Base-by-base conservation (phyloP, 2,329 filamentous ascomycete species). In the Sclerotinia nivalis region DNA sequence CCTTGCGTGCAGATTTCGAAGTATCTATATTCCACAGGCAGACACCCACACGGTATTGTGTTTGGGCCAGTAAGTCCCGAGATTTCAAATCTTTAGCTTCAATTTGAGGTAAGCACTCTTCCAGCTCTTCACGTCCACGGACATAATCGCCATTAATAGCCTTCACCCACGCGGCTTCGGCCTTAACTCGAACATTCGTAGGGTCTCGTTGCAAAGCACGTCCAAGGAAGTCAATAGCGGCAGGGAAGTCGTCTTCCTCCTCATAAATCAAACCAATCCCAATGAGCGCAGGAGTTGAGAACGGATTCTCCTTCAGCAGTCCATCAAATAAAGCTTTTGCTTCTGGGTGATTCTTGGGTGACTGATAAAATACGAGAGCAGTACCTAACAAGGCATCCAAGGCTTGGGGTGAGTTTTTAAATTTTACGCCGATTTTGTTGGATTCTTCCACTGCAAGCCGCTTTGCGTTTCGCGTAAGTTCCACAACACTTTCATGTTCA, bases 151-250 rank as follows among this genome's bases (percentile, higher is more conserved):
- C 93, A 75, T 89, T 91, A 20, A 97, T 85, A 13, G 93, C 92
- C 77, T 91, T 93, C 72, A 96, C 93, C 96, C 96, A 99, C 1
- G 93, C 95, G 25, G 93, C 88, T 80, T 99, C 96, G 22, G 91
- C 91, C 69, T 88, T 90, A 56, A 99, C 90, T 43, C 89, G 90
- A 28, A 93, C 83, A 74, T 97, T 97, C 15, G 83, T 83, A 2
- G 85, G 82, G 76, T 97, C 93, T 34, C 91, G 87, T 73, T 89
- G 79, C 37, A 96, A 79, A 1, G 96, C 96, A 72, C 92, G 87
- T 52, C 86, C 86, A 18, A 99, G 82, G 76, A 97, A 97, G 40
- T 91, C 87, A 52, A 94, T 88, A 0, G 96, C 96, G 76, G 93
- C 86, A 60, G 87, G 84, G 76, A 92, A 97, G 72, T 98, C 91